Base-by-base conservation (phyloP, 345 rosid species). In the Euphorbia peplus region DNA sequence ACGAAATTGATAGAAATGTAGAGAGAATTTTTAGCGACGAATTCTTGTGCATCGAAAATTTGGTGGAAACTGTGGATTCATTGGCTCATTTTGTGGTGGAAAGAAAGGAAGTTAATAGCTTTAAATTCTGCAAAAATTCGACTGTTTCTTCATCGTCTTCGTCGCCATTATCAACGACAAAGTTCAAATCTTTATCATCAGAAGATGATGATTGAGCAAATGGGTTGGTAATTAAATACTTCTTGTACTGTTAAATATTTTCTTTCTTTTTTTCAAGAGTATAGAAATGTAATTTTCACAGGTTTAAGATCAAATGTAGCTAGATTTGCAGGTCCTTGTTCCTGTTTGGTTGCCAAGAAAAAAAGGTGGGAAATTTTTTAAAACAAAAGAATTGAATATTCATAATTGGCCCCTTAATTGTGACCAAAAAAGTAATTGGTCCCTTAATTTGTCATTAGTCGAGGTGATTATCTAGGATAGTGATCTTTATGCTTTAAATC, bases 1-100 rank as follows among this genome's bases (percentile, higher is more conserved):
- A 91, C 46, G 98, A 93, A 53, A 69, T 82, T 63, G 70, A 72
- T 32, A 81, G 98, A 59, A 83, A 88, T 63, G 84, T 89, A 26
- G 98, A 93, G 76, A 86, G 82, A 58, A 63, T 79, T 26, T 87
- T 76, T 51, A 83, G 98, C 59, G 87, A 80, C 2, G 89, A 91
- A 77, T 93, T 91, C 50, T 62, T 93, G 37, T 89, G 97, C 5
- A 76, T 68, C n/a, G 96, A 93, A 76, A 93, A 91, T 69, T 56
- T 82, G 77, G 70, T 81, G 22, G 84, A 85, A 73, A 82, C 76
- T 0, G 83, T 85, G 42, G 92, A 81, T 58, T 68, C 70, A 2
- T 58, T 93, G 63, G 97, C 74, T 3, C 92, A 89, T 71, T 93
- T 86, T 25, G 83, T 46, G 2, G 74, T 93, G 39, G 79, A 71